phyloP scores from a whole-genome alignment of 805 yeast species.

The Hanseniaspora jakobsenii region DNA sequence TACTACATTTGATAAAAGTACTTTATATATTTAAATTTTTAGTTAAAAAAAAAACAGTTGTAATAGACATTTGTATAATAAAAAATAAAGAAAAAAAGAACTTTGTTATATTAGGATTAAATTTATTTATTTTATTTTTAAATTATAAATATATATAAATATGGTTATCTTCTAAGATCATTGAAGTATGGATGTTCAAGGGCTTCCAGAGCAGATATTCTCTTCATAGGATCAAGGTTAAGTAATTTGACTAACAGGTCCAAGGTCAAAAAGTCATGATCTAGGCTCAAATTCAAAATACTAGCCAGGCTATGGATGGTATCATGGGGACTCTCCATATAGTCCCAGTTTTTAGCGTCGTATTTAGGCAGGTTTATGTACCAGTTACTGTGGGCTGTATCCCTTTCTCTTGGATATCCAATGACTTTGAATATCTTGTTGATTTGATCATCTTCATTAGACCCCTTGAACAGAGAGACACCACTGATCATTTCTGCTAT shows the following conservation, averaged over 20 bases:
- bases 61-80: too few species aligned
- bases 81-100: not conserved
- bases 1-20: too few species aligned
- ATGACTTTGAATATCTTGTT: constrained; percentile 81
- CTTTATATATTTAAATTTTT: too few species aligned
- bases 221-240: constrained; percentile 42
- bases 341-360: constrained; percentile 71
- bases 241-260: constrained; percentile 30
- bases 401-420: constrained; percentile 66
- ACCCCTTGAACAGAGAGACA: constrained; percentile 92
- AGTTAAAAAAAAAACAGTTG: too few species aligned
- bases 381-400: constrained; percentile 59
- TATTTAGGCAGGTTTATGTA: constrained; percentile 91
- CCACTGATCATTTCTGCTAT: constrained; percentile 97
- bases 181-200: constrained; percentile 35
- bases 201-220: constrained; percentile 43
- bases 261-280: constrained; percentile 24
- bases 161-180: constrained; percentile 21
- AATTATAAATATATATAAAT: too few species aligned
- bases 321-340: constrained; percentile 38
- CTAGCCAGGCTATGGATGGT: constrained; percentile 27
- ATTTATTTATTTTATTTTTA: too few species aligned
- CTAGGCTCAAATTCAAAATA: constrained; percentile 25
- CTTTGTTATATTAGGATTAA: not conserved
- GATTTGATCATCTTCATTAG: constrained; percentile 93